phyloP scores from a whole-genome alignment of 805 yeast species.

The Candida oleophila region DNA sequence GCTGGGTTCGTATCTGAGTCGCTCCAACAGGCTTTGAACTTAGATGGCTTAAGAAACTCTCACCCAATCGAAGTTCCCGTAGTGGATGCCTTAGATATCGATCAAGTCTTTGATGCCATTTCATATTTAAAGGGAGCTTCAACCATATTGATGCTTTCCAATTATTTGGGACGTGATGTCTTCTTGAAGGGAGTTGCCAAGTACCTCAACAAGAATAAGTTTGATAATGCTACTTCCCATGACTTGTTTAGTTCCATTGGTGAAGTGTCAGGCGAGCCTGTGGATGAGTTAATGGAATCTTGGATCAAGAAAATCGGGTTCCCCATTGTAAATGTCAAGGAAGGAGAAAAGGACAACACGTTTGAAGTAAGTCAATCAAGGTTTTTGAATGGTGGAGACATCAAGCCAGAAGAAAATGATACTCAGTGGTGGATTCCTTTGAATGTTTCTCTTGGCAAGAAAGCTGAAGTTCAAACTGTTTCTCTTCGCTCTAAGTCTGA shows the following conservation, averaged over 20 bases:
- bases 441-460: conserved; percentile 26
- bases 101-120: conserved; percentile 79
- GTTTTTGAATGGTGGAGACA: conserved; percentile 64
- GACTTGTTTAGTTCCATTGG: conserved; percentile 72
- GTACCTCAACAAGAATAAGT: conserved; percentile 63
- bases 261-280: conserved; percentile 61
- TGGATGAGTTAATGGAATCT: conserved; percentile 56
- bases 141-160: conserved; percentile 72
- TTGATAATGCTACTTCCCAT: conserved; percentile 68
- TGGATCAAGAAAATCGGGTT: conserved; percentile 78
- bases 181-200: conserved; percentile 73
- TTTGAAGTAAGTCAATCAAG: conserved; percentile 55
- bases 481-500: conserved; percentile 17
- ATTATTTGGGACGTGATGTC: conserved; percentile 62
- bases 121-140: conserved; percentile 83
- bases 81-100: conserved; percentile 73
- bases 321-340: conserved; percentile 59
- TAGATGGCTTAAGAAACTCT: conserved; percentile 60
- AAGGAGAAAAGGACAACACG: conserved; percentile 26
- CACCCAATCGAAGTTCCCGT: conserved; percentile 86
- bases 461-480: conserved; percentile 3
- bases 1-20: conserved; percentile 52
- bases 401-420: conserved; percentile 53
- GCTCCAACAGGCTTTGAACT: conserved; percentile 48
- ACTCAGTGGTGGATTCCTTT: conserved; percentile 62